Base-by-base conservation (phyloP, 306 rosid species). In the Vigna reflexopilosa region DNA sequence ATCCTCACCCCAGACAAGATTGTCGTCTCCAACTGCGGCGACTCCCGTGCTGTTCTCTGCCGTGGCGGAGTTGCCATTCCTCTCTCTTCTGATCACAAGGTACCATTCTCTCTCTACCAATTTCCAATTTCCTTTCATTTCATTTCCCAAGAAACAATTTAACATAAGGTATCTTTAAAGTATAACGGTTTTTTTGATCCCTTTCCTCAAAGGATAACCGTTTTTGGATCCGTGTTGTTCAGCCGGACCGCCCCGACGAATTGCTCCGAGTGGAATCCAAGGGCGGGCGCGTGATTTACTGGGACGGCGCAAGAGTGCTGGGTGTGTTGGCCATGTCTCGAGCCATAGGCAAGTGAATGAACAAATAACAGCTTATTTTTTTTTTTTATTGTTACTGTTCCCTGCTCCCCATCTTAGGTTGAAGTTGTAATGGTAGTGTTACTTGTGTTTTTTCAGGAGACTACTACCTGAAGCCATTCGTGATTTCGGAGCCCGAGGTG, bases 241-340 rank as follows among this genome's bases (percentile, higher is more conserved):
- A 94, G 97, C 98, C 98, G 0, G 98, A 92, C 73, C 89, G 98
- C 7, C 93, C 97, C 17, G 98, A 95, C 50, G 98, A 95, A 55
- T 42, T 92, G 87, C 54, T 64, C 9, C 91, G 98, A 16, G 93
- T 92, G 17, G 86, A 92, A 81, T 89, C 88, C 0, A 89, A 89
- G 0, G 98, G 98, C 12, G 98, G 98, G 48, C 90, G 96, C 8
- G 98, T 95, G 80, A 92, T 95, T 11, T 87, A 88, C 49, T 92
- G 98, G 98, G 97, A 95, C 11, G 98, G 93, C 0, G 63, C 98
- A 0, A 75, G 98, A 73, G 98, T 95, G 9, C 91, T 95, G 0
- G 98, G 98, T n/a, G 91, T 95, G 3, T 72, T 92, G 2, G 97
- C 98, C 14, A 95, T 87, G 93, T 95, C 98, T 3, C 80, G 98